Evolutionary conservation across 257 asterid species (phyloP).

Genomic region (Ilex asprella): DNA sequence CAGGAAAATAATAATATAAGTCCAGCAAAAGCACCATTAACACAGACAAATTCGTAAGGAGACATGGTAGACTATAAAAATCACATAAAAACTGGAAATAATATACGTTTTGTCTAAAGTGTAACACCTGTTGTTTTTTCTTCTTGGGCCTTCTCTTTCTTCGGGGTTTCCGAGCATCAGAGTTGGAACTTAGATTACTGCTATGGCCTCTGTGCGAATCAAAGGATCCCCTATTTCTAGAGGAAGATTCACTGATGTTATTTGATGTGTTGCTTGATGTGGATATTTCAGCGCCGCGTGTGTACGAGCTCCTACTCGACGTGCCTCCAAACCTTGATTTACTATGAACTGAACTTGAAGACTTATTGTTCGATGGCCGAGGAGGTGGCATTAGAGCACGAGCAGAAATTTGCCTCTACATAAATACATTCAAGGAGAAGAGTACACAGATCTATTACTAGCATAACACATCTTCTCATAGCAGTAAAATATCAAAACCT

Average conservation of each 20-base stretch:
- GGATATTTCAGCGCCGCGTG: conserved; percentile 37
- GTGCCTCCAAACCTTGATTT: conserved; percentile 50
- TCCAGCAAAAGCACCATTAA: too few relatives aligned
- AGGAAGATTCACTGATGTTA: conserved; percentile 37
- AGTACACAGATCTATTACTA: neutral
- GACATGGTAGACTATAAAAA: too few relatives aligned
- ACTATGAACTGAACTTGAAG: conserved; percentile 26
- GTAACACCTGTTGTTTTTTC: conserved; percentile 59
- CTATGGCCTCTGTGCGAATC: conserved; percentile 70
- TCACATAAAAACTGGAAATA: neutral
- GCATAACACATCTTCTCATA: too few relatives aligned
- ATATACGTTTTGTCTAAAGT: neutral
- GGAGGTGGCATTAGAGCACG: conserved; percentile 97
- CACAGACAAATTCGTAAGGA: too few relatives aligned
- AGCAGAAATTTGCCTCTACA: conserved; percentile 73
- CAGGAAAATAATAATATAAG: too few relatives aligned
- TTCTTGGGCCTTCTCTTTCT: conserved; percentile 95
- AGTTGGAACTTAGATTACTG: conserved; percentile 38
- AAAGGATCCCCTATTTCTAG: conserved; percentile 37
- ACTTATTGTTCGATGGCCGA: conserved; percentile 58
- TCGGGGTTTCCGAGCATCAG: conserved; percentile 67
- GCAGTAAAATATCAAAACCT: neutral
- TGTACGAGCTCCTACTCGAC: conserved; percentile 37
- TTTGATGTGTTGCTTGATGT: conserved; percentile 76
- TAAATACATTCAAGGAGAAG: conserved; percentile 8